These are phyloP conservation scores for Dothistroma pini DNA, from an alignment of 2,329 filamentous ascomycete genomes.

Conservation along the genomic window DNA sequence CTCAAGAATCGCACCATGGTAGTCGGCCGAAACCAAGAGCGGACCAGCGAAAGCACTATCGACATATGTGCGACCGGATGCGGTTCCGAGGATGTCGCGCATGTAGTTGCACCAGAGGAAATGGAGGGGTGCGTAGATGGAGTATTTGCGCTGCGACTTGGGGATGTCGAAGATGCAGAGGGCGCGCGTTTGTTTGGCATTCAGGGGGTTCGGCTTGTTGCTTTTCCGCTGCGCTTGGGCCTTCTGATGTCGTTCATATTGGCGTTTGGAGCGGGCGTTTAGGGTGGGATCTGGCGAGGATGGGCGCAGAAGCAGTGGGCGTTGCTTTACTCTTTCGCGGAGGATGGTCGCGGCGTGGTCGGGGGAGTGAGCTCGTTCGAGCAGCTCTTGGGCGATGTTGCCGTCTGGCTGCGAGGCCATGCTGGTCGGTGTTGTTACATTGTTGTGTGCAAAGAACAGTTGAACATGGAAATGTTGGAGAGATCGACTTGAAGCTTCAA, in stretches of 20 bases:
- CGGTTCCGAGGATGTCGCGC: conserved; percentile 68
- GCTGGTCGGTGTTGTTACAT: conserved; percentile 10
- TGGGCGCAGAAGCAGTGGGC: conserved; percentile 73
- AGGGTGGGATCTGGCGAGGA: conserved; percentile 60
- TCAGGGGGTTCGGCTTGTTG: conserved; percentile 65
- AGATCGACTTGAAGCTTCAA: neutral
- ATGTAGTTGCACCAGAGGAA: conserved; percentile 81
- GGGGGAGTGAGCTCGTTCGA: conserved; percentile 74
- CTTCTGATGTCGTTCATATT: conserved; percentile 36
- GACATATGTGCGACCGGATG: conserved; percentile 44
- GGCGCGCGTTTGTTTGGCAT: conserved; percentile 70
- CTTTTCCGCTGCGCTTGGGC: conserved; percentile 30
- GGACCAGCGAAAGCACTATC: conserved; percentile 60
- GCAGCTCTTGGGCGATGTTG: conserved; percentile 54
- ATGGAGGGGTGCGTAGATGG: conserved; percentile 73
- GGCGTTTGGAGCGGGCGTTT: conserved; percentile 52
- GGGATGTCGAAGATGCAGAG: conserved; percentile 73
- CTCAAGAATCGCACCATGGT: conserved; percentile 79
- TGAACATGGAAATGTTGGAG: neutral
- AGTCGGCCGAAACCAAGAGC: conserved; percentile 80
- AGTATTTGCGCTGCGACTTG: conserved; percentile 64
- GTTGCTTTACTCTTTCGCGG: conserved; percentile 76
- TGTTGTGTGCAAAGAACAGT: neutral
- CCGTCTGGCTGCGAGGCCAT: conserved; percentile 30
- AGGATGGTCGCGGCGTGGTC: conserved; percentile 68